Base-by-base conservation (phyloP, 2,329 filamentous ascomycete genomes). In the Colletotrichum sojae region DNA sequence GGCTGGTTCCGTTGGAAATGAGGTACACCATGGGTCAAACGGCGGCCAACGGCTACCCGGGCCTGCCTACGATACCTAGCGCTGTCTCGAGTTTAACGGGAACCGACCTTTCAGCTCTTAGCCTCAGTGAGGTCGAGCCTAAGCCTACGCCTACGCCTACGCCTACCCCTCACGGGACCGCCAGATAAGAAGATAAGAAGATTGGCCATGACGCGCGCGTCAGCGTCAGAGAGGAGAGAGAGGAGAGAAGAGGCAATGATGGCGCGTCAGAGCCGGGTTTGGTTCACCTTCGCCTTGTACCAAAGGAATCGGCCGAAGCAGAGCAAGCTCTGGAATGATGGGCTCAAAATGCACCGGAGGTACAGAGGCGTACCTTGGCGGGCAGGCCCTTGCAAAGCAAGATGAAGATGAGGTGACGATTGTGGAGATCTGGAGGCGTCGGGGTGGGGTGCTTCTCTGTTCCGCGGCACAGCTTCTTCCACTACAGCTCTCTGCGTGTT, bases 1-100 rank as follows among this genome's bases (percentile, higher is more conserved):
- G 70, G 69, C 60, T 63, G 69, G 69, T 15, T 53, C 45, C 48
- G 59, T 63, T 60, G 69, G 69, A 71, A 71, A 71, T 71, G 65
- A 71, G 69, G 57, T 49, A 66, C 67, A 68, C 52, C 45, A 55
- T 45, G 53, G 49, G 65, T 65, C 51, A 67, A 70, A 70, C 66
- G 66, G 69, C 70, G 62, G 51, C 66, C 67, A 70, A 67, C 69
- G 69, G 69, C 69, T 69, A 51, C 69, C 56, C 64, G 65, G 51
- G 31, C 58, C 48, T 69, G 54, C 51, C 60, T 64, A 54, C 31
- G 52, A 18, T 49, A 61, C 66, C 61, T 65, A 65, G 66, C 55
- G 61, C 8, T 69, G 66, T 69, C 66, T 69, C 66, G 60, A 69
- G 66, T 58, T 55, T 61, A 65, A 60, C 66, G 66, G 66, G 54